Percentiles rank a stretch among this genome's conserved stretches.
These are phyloP conservation scores for Aspergillus alliaceus DNA, from an alignment of 2,329 filamentous ascomycete species.

Conservation along the genomic window DNA sequence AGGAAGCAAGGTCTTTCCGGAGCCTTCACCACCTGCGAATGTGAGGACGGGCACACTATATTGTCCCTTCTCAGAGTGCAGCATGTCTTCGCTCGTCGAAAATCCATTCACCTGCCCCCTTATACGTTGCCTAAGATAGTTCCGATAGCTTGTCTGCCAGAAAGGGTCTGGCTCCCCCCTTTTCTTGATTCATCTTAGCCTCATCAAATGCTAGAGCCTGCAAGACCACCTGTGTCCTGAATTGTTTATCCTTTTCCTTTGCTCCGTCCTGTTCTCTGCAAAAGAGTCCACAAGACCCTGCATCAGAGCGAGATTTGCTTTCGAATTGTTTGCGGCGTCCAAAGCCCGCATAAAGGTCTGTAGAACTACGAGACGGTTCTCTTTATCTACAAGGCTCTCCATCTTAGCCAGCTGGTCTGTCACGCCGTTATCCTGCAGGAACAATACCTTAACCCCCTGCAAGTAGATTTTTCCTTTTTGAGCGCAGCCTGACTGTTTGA, in stretches of 20 bases:
- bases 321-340: conserved; percentile 7
- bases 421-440: conserved; percentile 21
- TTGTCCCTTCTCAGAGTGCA: conserved; percentile 10
- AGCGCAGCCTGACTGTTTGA: conserved; percentile 15
- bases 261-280: conserved; percentile 10
- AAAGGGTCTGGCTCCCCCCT: conserved; percentile 14
- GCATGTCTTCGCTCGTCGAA: conserved; percentile 13
- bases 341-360: conserved; percentile 17
- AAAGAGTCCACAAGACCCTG: background rate
- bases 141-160: conserved; percentile 17
- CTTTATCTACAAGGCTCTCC: conserved; percentile 15
- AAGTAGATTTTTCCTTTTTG: conserved; percentile 10
- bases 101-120: conserved; percentile 17
- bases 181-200: conserved; percentile 15
- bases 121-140: conserved; percentile 14
- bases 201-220: conserved; percentile 16
- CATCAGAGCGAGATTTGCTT: conserved; percentile 16
- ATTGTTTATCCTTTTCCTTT: conserved; percentile 13
- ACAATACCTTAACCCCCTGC: conserved; percentile 18
- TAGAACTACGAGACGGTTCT: conserved; percentile 14
- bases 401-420: conserved; percentile 16
- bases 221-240: conserved; percentile 11
- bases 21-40: conserved; percentile 16
- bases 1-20: conserved; percentile 20
- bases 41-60: conserved; percentile 8